Evolutionary conservation across 345 rosid genomes (phyloP), one percentile per base, ranked within the genome.

Genomic region (Brassica nigra): DNA sequence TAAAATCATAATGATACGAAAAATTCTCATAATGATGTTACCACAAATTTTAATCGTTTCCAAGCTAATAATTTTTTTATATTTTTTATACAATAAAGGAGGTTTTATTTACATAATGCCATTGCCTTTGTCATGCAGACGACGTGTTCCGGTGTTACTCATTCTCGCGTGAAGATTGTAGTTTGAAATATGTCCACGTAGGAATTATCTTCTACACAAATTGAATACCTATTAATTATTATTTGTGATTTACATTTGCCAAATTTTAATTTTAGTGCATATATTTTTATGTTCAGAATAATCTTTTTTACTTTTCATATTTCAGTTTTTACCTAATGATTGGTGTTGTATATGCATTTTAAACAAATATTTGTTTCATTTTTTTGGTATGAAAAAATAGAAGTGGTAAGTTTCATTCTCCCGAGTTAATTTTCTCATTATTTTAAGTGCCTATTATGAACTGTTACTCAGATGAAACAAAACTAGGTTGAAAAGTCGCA

Each of bases 121-220:
- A 78, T 66, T 72, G 68, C 69, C 2, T 66, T 72, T 58, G 82
- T 73, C 82, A 79, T 79, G 69, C 82, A 61, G 47, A 79, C 42
- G 82, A 69, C 82, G 78, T 79, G 82, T 73, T 73, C 77, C 81
- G 49, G 49, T 42, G 68, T 78, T 67, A 59, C 62, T 66, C 28
- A 47, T 5, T 23, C 66, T 70, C 15, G 81, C 62, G 31, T 62
- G 68, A 64, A 36, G 27, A 30, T 33, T 66, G 66, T 34, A 9
- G 58, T 64, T 78, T 63, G n/a, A 65, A 52, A 33, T 16, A 1
- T 77, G 16, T 71, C 76, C 76, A 78, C 71, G 72, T 66, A 71
- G 30, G 44, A 7, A 3, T 54, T 65, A 71, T 55, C 33, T 71
- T 55, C 8, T 39, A 9, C 65, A 30, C 16, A 62, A 3, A 65